A percentile compares a stretch with the other conserved stretches of the same genome.
Conservation (phyloP, 768 basidiomycete species). For the Lentinula guzmanii region DNA sequence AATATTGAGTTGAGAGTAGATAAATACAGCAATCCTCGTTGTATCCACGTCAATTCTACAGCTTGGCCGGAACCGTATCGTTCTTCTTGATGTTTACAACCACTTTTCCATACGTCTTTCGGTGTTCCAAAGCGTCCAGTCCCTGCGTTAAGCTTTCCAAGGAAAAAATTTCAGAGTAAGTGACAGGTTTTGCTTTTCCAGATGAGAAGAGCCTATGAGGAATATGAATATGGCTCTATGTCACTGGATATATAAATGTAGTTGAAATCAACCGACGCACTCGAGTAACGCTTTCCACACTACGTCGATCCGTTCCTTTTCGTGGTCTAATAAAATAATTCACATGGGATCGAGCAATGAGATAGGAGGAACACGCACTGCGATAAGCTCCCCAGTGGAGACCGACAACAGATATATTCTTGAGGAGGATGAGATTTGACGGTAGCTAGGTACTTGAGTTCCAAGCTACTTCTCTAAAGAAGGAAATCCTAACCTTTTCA, state of each 20-base stretch:
- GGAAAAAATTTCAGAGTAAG: constrained; percentile 64
- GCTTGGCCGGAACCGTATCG: neutral
- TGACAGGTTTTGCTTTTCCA: constrained; percentile 59
- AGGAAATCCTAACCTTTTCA: constrained; percentile 55
- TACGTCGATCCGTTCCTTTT: neutral
- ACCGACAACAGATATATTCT: constrained; percentile 81
- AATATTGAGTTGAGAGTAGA: no score
- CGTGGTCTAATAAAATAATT: neutral
- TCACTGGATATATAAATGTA: neutral
- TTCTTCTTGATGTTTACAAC: constrained; percentile 62
- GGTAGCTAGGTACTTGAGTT: constrained; percentile 51
- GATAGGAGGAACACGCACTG: constrained; percentile 34
- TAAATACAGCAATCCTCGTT: neutral
- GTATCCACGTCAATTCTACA: neutral
- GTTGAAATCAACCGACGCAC: neutral
- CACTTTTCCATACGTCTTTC: constrained; percentile 93
- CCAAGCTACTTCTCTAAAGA: no score
- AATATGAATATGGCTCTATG: constrained; percentile 1
- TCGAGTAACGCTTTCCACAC: constrained; percentile 1
- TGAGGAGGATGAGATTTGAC: constrained; percentile 75
- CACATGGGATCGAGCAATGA: neutral
- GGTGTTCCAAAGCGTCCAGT: constrained; percentile 65
- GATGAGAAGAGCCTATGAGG: constrained; percentile 58
- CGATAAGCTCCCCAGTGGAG: constrained; percentile 84
- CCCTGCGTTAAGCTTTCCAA: constrained; percentile 65